Conservation (phyloP, 805 yeast species). For the Schizosaccharomyces japonicus region DNA sequence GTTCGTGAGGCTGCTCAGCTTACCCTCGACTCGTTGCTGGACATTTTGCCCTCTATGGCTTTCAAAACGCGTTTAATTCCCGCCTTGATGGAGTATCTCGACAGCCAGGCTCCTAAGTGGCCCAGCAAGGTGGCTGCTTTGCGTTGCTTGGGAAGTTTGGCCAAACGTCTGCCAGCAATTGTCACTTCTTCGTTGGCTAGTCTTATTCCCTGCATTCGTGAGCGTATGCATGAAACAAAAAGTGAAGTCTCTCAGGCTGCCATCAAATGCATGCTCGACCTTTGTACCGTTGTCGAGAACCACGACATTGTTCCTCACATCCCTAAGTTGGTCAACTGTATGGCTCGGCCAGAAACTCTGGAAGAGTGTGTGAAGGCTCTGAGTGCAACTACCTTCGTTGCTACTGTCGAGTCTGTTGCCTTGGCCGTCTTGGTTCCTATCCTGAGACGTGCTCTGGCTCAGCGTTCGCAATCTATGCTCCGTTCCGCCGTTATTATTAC, state of each 20-base stretch:
- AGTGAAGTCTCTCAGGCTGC: slow-evolving; percentile 86
- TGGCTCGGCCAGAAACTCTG: slow-evolving; percentile 74
- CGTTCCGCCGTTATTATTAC: slow-evolving; percentile 92
- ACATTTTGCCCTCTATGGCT: slow-evolving; percentile 54
- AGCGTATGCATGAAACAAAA: slow-evolving; percentile 81
- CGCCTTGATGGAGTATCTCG: slow-evolving; percentile 35
- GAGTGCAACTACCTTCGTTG: slow-evolving; percentile 86
- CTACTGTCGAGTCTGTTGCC: slow-evolving; percentile 95
- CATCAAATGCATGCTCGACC: slow-evolving; percentile 38
- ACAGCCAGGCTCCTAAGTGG: slow-evolving; percentile 67
- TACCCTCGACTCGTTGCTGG: slow-evolving; percentile 46
- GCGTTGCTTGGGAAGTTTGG: slow-evolving; percentile 33
- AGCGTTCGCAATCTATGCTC: slow-evolving; percentile 81
- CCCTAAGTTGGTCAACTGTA: slow-evolving; percentile 62
- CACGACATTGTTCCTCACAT: slow-evolving; percentile 73
- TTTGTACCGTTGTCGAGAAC: slow-evolving; percentile 69
- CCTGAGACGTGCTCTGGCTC: slow-evolving; percentile 64
- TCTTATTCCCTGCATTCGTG: slow-evolving; percentile 66
- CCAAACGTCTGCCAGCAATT: slow-evolving; percentile 62
- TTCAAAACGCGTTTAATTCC: slow-evolving; percentile 47
- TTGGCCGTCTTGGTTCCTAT: slow-evolving; percentile 77
- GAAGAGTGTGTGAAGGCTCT: slow-evolving; percentile 72
- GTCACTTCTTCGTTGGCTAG: slow-evolving; percentile 58
- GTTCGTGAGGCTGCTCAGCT: slow-evolving; percentile 71
- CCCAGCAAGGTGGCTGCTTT: slow-evolving; percentile 59